Conservation (phyloP, 495 filamentous ascomycete species). For the Aspergillus nanangensis region DNA sequence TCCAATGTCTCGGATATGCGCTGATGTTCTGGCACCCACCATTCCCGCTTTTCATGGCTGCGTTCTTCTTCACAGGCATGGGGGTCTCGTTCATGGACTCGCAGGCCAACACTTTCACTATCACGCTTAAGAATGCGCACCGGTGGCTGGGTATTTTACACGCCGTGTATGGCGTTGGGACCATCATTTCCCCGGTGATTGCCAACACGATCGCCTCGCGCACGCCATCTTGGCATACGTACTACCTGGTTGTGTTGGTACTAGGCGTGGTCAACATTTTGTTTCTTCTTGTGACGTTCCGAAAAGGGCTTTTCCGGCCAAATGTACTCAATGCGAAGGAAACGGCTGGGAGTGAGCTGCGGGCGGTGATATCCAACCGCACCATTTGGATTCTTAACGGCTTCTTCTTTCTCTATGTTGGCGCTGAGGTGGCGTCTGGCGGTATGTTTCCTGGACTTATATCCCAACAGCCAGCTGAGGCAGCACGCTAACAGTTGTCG, state of each 20-base stretch:
- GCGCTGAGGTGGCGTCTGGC: slow-evolving; percentile 38
- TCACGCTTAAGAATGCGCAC: slow-evolving; percentile 40
- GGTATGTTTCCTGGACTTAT: slow-evolving; percentile 16
- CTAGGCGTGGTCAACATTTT: slow-evolving; percentile 13
- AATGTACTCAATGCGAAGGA: slow-evolving; percentile 16
- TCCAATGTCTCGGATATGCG: slow-evolving; percentile 43
- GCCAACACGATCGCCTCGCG: slow-evolving; percentile 41
- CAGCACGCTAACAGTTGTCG: neutral
- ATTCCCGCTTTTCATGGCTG: slow-evolving; percentile 39
- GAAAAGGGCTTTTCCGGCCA: slow-evolving; percentile 17
- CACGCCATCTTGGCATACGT: slow-evolving; percentile 18
- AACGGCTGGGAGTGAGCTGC: slow-evolving; percentile 16
- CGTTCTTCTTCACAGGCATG: slow-evolving; percentile 44
- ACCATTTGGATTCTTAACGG: slow-evolving; percentile 44
- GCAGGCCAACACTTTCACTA: slow-evolving; percentile 48
- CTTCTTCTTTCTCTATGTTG: slow-evolving; percentile 49
- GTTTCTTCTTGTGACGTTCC: slow-evolving; percentile 16
- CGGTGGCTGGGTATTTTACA: slow-evolving; percentile 55
- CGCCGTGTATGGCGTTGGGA: slow-evolving; percentile 50
- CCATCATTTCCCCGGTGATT: slow-evolving; percentile 46
- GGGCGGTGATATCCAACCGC: slow-evolving; percentile 13
- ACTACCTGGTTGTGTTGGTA: slow-evolving; percentile 15
- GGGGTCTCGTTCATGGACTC: slow-evolving; percentile 52
- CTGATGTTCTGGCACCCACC: slow-evolving; percentile 47
- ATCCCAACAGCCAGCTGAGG: neutral